Percentiles rank a stretch among this genome's conserved stretches.
phyloP scores from a whole-genome alignment of 192 early-diverging fungal genomes.

The Entomortierella beljakovae region DNA sequence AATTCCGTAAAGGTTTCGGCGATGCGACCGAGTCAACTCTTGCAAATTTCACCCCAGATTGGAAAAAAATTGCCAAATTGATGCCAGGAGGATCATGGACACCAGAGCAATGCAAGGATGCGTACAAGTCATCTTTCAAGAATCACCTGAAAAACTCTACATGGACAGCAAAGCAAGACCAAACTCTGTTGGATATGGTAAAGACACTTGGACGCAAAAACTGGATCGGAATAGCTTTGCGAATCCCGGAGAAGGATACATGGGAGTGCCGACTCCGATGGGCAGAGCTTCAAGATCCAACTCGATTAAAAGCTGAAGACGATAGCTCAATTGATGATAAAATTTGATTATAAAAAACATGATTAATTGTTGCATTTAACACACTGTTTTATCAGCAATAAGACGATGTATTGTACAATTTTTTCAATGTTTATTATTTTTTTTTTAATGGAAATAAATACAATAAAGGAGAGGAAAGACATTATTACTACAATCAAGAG shows the following conservation, averaged over 20 bases:
- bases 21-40: not conserved
- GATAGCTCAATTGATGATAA: too few relatives aligned
- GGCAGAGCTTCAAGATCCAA: slow-evolving; percentile 33
- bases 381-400: too few relatives aligned
- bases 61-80: slow-evolving; percentile 21
- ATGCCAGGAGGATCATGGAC: slow-evolving; percentile 38
- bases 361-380: too few relatives aligned
- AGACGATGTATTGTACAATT: not conserved
- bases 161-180: slow-evolving; percentile 34
- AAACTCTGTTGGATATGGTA: not conserved
- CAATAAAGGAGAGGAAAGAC: not conserved
- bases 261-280: slow-evolving; percentile 48
- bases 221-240: slow-evolving; percentile 22
- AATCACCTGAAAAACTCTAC: slow-evolving; percentile 14
- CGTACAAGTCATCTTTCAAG: slow-evolving; percentile 44
- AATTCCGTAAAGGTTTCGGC: not conserved
- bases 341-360: too few relatives aligned
- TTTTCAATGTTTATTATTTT: slow-evolving; percentile 1
- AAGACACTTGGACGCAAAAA: slow-evolving; percentile 30
- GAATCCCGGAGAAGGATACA: slow-evolving; percentile 10
- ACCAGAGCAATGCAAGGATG: slow-evolving; percentile 16
- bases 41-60: slow-evolving; percentile 12
- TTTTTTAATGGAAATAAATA: not conserved
- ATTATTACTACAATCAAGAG: not conserved
- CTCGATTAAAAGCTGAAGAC: not conserved